Conservation (phyloP, 2,329 filamentous ascomycete genomes). For the Penicillium crustosum region DNA sequence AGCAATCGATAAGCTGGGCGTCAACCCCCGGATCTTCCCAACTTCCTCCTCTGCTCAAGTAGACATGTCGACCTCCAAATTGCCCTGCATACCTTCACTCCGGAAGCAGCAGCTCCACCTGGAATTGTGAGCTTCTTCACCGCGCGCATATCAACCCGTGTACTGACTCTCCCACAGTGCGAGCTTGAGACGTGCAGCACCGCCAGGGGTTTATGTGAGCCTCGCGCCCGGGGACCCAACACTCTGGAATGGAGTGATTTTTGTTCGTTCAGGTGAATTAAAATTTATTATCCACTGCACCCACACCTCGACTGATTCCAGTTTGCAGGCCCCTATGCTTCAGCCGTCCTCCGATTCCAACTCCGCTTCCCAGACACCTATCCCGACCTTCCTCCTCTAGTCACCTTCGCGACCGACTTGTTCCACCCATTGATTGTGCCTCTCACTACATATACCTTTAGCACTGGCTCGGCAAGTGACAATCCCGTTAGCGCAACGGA, state of each 20-base stretch:
- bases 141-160: not conserved
- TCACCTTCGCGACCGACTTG: constrained; percentile 88
- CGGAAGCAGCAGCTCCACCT: constrained; percentile 74
- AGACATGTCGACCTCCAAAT: constrained; percentile 37
- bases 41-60: not conserved
- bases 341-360: constrained; percentile 84
- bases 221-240: constrained; percentile 77
- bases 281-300: not conserved
- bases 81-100: constrained; percentile 52
- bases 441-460: constrained; percentile 91
- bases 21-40: not conserved
- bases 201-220: constrained; percentile 82
- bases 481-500: constrained; percentile 82
- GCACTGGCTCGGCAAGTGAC: constrained; percentile 70
- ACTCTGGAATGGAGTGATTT: constrained; percentile 87
- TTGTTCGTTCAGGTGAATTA: constrained; percentile 75
- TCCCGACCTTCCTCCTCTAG: constrained; percentile 73
- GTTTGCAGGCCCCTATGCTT: constrained; percentile 77
- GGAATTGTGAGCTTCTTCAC: constrained; percentile 67
- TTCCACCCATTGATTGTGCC: constrained; percentile 94
- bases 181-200: constrained; percentile 77
- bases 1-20: constrained; percentile 16
- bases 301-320: not conserved
- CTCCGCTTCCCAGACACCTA: constrained; percentile 83
- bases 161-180: constrained; percentile 54